A percentile compares a stretch with the other conserved stretches of the same genome.
Evolutionary conservation across 257 asterid genomes (phyloP).

Genomic region (Capsicum pubescens): DNA sequence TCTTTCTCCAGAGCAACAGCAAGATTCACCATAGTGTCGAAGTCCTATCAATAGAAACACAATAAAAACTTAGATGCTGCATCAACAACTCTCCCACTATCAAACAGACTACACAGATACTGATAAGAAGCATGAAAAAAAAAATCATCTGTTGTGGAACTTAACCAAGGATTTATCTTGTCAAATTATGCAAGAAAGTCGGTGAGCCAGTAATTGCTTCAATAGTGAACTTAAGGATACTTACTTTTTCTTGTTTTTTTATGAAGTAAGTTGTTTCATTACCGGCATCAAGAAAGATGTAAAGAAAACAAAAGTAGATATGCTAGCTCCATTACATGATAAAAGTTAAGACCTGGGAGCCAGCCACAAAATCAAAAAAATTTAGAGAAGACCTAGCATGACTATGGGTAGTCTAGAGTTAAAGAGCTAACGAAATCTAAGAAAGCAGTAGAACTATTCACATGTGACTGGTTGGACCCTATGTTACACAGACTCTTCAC

Average conservation of each 20-base stretch:
- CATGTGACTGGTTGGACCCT: too few relatives aligned
- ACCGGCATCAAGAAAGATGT: too few relatives aligned
- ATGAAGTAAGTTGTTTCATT: too few relatives aligned
- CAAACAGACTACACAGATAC: not conserved
- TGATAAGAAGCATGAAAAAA: not conserved
- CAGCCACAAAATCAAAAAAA: too few relatives aligned
- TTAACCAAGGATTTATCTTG: not conserved
- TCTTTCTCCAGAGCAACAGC: constrained; percentile 66
- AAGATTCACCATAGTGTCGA: constrained; percentile 45
- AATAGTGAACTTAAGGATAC: not conserved
- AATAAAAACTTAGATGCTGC: constrained; percentile 21
- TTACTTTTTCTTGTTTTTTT: not conserved
- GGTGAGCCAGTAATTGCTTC: constrained; percentile 3
- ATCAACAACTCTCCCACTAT: not conserved
- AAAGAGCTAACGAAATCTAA: too few relatives aligned
- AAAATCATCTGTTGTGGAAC: not conserved
- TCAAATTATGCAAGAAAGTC: not conserved
- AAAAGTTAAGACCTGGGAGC: too few relatives aligned
- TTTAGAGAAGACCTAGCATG: too few relatives aligned
- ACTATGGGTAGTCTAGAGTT: too few relatives aligned
- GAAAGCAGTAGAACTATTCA: too few relatives aligned
- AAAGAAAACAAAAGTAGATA: too few relatives aligned
- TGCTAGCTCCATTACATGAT: too few relatives aligned
- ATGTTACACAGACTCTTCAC: too few relatives aligned
- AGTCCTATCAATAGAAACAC: constrained; percentile 38